A percentile compares a stretch with the other conserved stretches of the same genome.
phyloP scores from a whole-genome alignment of 208 protist species.

The Blastocrithidia nonstop region DNA sequence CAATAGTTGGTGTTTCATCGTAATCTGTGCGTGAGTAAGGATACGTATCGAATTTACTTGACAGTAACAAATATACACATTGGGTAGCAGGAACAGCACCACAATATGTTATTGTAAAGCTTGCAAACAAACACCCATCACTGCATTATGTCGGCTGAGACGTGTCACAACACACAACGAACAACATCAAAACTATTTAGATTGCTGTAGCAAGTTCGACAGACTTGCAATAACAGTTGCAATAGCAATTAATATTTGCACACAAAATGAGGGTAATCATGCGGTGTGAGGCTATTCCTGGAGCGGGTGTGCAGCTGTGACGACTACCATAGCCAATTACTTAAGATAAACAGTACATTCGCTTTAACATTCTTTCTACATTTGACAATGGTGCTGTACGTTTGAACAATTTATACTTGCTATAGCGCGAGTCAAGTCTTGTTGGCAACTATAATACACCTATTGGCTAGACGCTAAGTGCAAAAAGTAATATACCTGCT shows the following conservation, averaged over 20 bases:
- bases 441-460: slow-evolving; percentile 18
- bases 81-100: slow-evolving; percentile 72
- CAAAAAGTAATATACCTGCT: too few species aligned
- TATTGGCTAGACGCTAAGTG: too few species aligned
- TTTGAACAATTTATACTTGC: slow-evolving; percentile 71
- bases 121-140: slow-evolving; percentile 32
- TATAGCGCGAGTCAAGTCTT: slow-evolving; percentile 55
- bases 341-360: slow-evolving; percentile 30
- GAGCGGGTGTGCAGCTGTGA: slow-evolving; percentile 77
- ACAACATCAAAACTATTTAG: slow-evolving; percentile 69
- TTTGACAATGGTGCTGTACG: slow-evolving; percentile 67
- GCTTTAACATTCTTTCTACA: slow-evolving; percentile 47
- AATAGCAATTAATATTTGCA: neutral
- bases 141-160: slow-evolving; percentile 72
- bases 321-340: slow-evolving; percentile 51
- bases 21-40: slow-evolving; percentile 44
- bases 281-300: slow-evolving; percentile 53
- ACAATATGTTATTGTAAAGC: slow-evolving; percentile 52
- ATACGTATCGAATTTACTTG: slow-evolving; percentile 48
- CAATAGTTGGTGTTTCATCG: slow-evolving; percentile 48
- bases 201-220: slow-evolving; percentile 34
- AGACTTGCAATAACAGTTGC: slow-evolving; percentile 18
- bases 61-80: slow-evolving; percentile 33
- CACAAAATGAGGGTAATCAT: too few species aligned
- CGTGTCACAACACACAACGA: slow-evolving; percentile 75